These are phyloP conservation scores for Melanogaster broomeanus DNA, from an alignment of 768 basidiomycete species.

Conservation along the genomic window DNA sequence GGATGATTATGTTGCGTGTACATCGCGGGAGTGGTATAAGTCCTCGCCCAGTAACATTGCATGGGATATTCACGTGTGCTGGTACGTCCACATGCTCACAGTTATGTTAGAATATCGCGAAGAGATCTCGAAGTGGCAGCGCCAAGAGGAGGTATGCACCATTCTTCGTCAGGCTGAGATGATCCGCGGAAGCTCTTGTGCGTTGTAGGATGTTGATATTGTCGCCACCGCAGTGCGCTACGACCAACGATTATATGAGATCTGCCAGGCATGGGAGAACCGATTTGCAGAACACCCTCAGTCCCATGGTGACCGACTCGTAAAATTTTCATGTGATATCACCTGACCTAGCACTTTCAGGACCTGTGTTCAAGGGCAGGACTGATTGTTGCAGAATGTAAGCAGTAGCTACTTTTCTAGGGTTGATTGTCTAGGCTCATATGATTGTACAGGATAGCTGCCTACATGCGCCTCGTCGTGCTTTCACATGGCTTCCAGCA, in stretches of 20 bases:
- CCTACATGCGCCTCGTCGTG: slow-evolving; percentile 58
- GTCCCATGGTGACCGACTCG: slow-evolving; percentile 34
- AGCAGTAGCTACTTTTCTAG: slow-evolving; percentile 1
- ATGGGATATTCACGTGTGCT: slow-evolving; percentile 50
- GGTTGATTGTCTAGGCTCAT: neutral
- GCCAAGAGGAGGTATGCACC: neutral
- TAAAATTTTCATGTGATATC: neutral
- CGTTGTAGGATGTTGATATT: slow-evolving; percentile 37
- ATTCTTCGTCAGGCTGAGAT: too few species aligned
- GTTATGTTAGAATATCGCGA: slow-evolving; percentile 49
- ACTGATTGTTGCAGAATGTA: slow-evolving; percentile 47
- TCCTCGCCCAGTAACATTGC: slow-evolving; percentile 41
- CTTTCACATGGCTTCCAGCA: slow-evolving; percentile 57
- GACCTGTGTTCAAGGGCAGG: slow-evolving; percentile 42
- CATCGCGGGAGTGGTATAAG: slow-evolving; percentile 51
- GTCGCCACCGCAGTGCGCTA: slow-evolving; percentile 37
- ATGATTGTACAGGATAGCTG: slow-evolving; percentile 43
- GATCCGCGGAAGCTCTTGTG: neutral
- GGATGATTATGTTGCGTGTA: slow-evolving; percentile 61
- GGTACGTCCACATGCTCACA: slow-evolving; percentile 52
- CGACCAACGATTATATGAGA: slow-evolving; percentile 38
- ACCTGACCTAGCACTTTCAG: neutral
- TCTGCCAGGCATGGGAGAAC: slow-evolving; percentile 42
- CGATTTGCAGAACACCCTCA: slow-evolving; percentile 41
- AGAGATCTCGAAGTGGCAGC: slow-evolving; percentile 2